A percentile compares a stretch with the other conserved stretches of the same genome.
Evolutionary conservation across 192 early-diverging fungal species (phyloP).

Genomic region (Bifiguratus adelaidae): DNA sequence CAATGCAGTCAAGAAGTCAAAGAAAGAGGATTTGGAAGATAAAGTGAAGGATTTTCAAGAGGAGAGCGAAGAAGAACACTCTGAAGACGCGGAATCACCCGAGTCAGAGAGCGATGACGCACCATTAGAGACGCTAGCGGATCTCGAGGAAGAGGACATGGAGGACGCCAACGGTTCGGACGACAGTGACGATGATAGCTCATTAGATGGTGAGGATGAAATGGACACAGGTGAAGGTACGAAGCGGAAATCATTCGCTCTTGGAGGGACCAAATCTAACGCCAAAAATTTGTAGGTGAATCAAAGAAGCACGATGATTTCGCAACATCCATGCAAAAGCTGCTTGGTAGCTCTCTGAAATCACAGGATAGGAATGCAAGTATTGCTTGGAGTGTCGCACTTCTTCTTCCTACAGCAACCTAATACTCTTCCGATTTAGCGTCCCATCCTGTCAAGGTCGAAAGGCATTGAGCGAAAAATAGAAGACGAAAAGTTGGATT

Average conservation of each 20-base stretch:
- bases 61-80: background rate
- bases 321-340: constrained; percentile 57
- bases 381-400: background rate
- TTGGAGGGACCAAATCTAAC: background rate
- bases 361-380: constrained; percentile 24
- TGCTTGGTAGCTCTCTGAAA: constrained; percentile 40
- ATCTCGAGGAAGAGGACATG: constrained; percentile 21
- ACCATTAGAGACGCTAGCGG: constrained; percentile 13
- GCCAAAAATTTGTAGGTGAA: background rate
- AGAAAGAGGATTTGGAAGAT: background rate
- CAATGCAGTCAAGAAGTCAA: background rate
- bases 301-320: constrained; percentile 46
- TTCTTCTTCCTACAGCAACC: background rate
- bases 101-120: constrained; percentile 8
- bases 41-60: background rate
- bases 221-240: constrained; percentile 9
- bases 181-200: constrained; percentile 9
- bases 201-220: constrained; percentile 5
- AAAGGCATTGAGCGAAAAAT: constrained; percentile 70
- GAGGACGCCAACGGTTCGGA: constrained; percentile 24
- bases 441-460: constrained; percentile 78
- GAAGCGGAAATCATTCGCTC: background rate
- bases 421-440: constrained; percentile 17
- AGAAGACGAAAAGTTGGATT: constrained; percentile 76
- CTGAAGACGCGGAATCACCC: background rate